A percentile compares a stretch with the other conserved stretches of the same genome.
Evolutionary conservation across 2,329 filamentous ascomycete species (phyloP).

Genomic region (Colletotrichum truncatum): DNA sequence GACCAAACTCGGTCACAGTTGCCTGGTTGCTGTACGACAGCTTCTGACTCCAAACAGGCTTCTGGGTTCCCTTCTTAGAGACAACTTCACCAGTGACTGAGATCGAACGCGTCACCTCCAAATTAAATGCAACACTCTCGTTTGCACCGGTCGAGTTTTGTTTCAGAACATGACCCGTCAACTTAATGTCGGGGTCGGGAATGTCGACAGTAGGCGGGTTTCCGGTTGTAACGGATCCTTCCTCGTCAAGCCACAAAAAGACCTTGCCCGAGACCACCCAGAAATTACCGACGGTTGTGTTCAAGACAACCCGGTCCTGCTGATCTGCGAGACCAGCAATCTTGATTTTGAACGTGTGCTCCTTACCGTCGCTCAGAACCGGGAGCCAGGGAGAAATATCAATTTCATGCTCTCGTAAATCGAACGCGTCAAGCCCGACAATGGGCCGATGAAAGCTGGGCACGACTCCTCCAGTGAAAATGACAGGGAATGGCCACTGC

Average conservation of each 20-base stretch:
- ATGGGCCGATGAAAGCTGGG: slow-evolving; percentile 82
- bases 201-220: slow-evolving; percentile 41
- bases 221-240: slow-evolving; percentile 61
- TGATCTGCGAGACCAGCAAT: slow-evolving; percentile 72
- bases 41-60: slow-evolving; percentile 64
- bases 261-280: slow-evolving; percentile 85
- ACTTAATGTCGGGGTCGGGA: slow-evolving; percentile 53
- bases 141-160: slow-evolving; percentile 62
- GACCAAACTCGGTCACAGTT: slow-evolving; percentile 34
- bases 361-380: slow-evolving; percentile 69
- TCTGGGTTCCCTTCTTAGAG: slow-evolving; percentile 53
- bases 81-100: slow-evolving; percentile 60
- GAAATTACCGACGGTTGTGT: slow-evolving; percentile 66
- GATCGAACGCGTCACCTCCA: slow-evolving; percentile 64
- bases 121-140: slow-evolving; percentile 66
- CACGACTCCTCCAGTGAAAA: slow-evolving; percentile 84
- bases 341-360: slow-evolving; percentile 74
- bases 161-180: slow-evolving; percentile 56
- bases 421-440: slow-evolving; percentile 81
- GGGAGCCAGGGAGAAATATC: slow-evolving; percentile 83
- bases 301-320: slow-evolving; percentile 55
- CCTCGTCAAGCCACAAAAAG: slow-evolving; percentile 76
- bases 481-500: slow-evolving; percentile 82
- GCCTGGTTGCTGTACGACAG: slow-evolving; percentile 66
- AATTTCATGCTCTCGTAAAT: slow-evolving; percentile 82